Evolutionary conservation across 495 filamentous ascomycete genomes (phyloP), one percentile per base, ranked within the genome.

Genomic region (Chlorociboria aeruginascens): DNA sequence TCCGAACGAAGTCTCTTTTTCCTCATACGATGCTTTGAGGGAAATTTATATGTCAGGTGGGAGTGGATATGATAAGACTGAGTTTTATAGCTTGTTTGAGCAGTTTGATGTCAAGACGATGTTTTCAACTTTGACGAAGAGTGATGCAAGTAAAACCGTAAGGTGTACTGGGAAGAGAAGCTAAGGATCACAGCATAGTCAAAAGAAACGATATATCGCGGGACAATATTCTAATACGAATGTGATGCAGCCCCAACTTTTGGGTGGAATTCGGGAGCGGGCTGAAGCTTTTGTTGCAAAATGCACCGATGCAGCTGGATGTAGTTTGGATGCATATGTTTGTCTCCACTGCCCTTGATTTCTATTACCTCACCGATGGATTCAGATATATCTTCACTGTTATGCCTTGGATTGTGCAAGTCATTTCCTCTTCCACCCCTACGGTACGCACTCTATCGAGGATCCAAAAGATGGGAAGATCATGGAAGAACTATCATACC

Each of bases 211-310:
- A 3, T 58, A 78, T 17, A 65, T 82, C 34, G 79, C 77, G 0
- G 75, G 81, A 51, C 69, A 77, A 43, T 84, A 84, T 56, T 77
- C 80, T 20, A 83, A 82, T 61, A 73, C 72, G 32, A 84, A 81
- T 58, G 64, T 84, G 41, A 63, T 81, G 51, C 71, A 71, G 16
- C 53, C 67, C 1, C 58, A 66, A 7, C 69, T 75, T 0, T 56
- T 82, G 14, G 60, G 63, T 10, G 76, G 71, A 3, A 78, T 83
- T 32, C 57, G 63, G 20, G 70, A 79, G 48, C 61, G 76, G 7
- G 76, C 78, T 0, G 61, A 45, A 35, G 64, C 63, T 14, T 80
- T 82, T 47, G 58, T 77, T 0, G 59, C 64, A 13, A 68, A 65
- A 48, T 81, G 78, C 41, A 47, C 51, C 17, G 58, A 65, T 43